phyloP scores from a whole-genome alignment of 768 basidiomycete genomes.

The Leucosporidium yakuticum region DNA sequence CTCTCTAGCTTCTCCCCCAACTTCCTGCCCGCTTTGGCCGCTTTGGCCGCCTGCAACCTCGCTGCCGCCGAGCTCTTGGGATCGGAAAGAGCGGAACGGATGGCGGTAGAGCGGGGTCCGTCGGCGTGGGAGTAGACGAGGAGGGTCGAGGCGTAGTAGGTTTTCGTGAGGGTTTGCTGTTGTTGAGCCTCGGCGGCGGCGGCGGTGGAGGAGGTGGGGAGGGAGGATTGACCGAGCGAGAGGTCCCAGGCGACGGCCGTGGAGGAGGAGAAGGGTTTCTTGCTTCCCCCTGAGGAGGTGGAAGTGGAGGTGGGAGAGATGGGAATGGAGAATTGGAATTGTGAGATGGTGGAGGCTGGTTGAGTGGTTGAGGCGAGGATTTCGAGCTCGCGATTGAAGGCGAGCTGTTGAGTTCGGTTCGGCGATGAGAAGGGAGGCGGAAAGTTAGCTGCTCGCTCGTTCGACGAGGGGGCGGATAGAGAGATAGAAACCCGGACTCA shows the following conservation, averaged over 20 bases:
- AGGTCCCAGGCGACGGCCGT: not conserved
- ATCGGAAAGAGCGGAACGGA: constrained; percentile 60
- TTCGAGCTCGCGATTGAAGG: constrained; percentile 85
- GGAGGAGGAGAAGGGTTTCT: constrained; percentile 6
- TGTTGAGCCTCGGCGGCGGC: not conserved
- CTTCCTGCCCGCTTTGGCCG: constrained; percentile 26
- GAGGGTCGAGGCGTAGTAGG: constrained; percentile 85
- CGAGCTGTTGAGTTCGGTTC: constrained; percentile 53
- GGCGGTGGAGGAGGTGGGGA: not conserved
- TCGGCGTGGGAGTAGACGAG: constrained; percentile 96
- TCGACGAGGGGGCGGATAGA: not conserved
- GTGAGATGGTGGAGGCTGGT: constrained; percentile 85
- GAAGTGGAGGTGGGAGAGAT: constrained; percentile 51
- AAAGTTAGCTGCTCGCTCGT: constrained; percentile 8
- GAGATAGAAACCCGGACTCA: constrained; percentile 40
- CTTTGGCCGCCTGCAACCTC: constrained; percentile 16
- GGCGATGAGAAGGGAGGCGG: constrained; percentile 7
- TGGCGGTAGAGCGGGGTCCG: constrained; percentile 73
- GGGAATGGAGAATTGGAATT: constrained; percentile 80
- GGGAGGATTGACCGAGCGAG: constrained; percentile 4
- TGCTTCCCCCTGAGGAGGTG: not conserved
- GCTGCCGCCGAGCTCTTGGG: constrained; percentile 45
- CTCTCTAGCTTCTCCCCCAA: constrained; percentile 49
- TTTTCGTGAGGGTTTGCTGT: not conserved
- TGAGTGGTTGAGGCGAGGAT: constrained; percentile 91